Evolutionary conservation across 495 filamentous ascomycete species (phyloP), one percentile per base, ranked within the genome.

Genomic region (Penicillium fimorum): DNA sequence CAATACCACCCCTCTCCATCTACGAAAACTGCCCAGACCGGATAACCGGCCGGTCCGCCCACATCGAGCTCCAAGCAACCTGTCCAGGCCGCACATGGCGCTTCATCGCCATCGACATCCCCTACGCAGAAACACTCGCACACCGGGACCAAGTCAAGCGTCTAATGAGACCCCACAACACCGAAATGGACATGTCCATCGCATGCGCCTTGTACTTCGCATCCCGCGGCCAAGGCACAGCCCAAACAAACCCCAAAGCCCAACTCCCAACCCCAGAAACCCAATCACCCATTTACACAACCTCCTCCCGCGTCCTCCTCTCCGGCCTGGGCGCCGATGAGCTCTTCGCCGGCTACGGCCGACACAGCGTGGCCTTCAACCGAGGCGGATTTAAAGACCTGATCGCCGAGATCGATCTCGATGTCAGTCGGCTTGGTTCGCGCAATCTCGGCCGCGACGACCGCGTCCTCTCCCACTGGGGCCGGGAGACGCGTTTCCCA

Each of bases 101-200:
- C 20, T 94, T 99, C 64, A 76, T 97, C 17, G 72, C 77, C 25
- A 88, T 99, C 47, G 86, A 99, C 62, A 77, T 99, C 27, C 86
- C 94, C 0, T 96, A 92, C 62, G 61, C 76, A 12, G 90, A 96
- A 57, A 88, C 87, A 0, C 58, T 86, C 43, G 75, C 79, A 4
- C 90, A 96, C 63, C 85, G 91, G 45, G 62, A 79, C 7, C 76
- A 74, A 6, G 80, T 97, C 4, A 80, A 90, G 37, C 79, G 82
- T 2, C 79, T 99, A 13, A 94, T 97, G 63, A 81, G 87, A 62
- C 94, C 94, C 0, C 94, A 97, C 70, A 91, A 96, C 63, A 97
- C 94, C 0, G 95, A 97, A 69, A 99, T 99, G 94, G 94, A 99
- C 64, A 79, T 97, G 3, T 97, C 95, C n/a, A 97, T 99, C 61